Conservation (phyloP, 805 yeast genomes). For the Blastobotrys mokoenaii region DNA sequence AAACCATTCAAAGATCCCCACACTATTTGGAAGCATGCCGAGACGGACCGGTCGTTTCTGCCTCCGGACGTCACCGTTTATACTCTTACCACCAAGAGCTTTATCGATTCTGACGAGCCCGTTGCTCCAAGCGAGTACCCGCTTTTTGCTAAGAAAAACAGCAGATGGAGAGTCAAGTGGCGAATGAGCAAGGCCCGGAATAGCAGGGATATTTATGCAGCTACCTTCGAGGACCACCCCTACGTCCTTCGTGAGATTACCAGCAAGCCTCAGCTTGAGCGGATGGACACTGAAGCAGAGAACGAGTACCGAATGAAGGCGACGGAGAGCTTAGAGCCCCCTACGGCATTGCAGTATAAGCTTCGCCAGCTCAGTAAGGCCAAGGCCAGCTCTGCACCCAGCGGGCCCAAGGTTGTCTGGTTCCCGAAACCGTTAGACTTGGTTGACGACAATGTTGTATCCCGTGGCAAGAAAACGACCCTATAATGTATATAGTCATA, state of each 20-base stretch:
- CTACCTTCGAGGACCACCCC: constrained; percentile 13
- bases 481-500: not conserved
- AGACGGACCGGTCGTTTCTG: constrained; percentile 3
- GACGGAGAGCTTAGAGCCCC: constrained; percentile 21
- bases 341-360: constrained; percentile 19
- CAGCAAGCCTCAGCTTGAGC: constrained; percentile 20
- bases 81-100: constrained; percentile 13
- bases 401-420: constrained; percentile 12
- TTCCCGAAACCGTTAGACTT: constrained; percentile 5
- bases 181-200: constrained; percentile 11
- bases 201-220: constrained; percentile 14
- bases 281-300: constrained; percentile 18
- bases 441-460: not conserved
- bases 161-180: constrained; percentile 29
- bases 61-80: constrained; percentile 20
- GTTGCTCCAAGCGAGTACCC: constrained; percentile 24
- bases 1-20: constrained; percentile 10
- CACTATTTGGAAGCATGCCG: constrained; percentile 13
- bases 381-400: no score
- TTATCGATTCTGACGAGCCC: constrained; percentile 14
- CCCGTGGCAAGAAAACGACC: not conserved
- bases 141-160: constrained; percentile 14
- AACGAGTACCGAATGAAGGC: constrained; percentile 17
- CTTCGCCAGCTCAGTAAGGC: constrained; percentile 25
- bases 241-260: constrained; percentile 12